Percentiles rank a stretch among this genome's conserved stretches.
phyloP scores from a whole-genome alignment of 805 yeast species.

The Candida nonsorbophila region DNA sequence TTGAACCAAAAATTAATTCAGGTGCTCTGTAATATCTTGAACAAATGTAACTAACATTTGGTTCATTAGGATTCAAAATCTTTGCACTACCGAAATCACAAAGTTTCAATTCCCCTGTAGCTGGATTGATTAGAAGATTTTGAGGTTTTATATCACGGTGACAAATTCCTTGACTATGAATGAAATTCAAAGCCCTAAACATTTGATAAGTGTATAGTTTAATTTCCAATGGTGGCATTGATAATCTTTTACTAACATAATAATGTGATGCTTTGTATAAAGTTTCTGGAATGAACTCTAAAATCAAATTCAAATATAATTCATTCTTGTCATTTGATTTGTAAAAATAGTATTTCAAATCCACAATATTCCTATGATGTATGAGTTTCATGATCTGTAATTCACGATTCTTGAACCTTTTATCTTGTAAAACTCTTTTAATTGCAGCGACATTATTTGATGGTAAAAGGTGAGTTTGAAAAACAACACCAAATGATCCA shows the following conservation, averaged over 20 bases:
- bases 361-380: constrained; percentile 82
- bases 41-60: constrained; percentile 94
- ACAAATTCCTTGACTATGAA: constrained; percentile 76
- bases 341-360: constrained; percentile 81
- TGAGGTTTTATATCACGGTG: constrained; percentile 94
- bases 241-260: constrained; percentile 62
- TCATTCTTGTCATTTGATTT: constrained; percentile 68
- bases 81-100: constrained; percentile 98
- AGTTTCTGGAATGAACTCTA: constrained; percentile 95
- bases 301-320: constrained; percentile 79
- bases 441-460: constrained; percentile 82
- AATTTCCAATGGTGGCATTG: constrained; percentile 87
- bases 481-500: constrained; percentile 99
- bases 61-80: constrained; percentile 81
- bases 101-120: constrained; percentile 75
- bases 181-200: constrained; percentile 71
- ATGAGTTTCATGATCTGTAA: constrained; percentile 91
- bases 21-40: constrained; percentile 97
- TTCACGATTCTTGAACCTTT: constrained; percentile 90
- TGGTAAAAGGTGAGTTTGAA: constrained; percentile 74
- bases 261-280: constrained; percentile 85
- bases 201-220: constrained; percentile 79
- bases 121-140: constrained; percentile 81
- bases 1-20: constrained; percentile 94
- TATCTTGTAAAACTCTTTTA: constrained; percentile 94